Conservation (phyloP, 768 basidiomycete species). For the Phaffia australis region DNA sequence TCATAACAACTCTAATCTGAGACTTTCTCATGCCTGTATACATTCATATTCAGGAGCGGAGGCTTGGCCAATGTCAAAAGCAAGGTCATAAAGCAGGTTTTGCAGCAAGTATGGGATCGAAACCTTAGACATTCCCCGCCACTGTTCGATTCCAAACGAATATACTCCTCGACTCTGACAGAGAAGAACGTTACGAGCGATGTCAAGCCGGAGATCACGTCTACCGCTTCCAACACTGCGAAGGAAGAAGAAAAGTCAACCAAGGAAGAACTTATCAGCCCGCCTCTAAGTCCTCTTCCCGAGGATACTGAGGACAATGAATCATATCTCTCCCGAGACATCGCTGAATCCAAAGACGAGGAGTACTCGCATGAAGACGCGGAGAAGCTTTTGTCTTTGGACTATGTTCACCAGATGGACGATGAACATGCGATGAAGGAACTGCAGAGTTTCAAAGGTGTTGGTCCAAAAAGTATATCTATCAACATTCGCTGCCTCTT, state of each 20-base stretch:
- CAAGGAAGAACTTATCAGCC: background rate
- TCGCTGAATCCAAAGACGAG: background rate
- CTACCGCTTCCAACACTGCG: background rate
- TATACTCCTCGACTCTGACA: background rate
- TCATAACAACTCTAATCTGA: background rate
- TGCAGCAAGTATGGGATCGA: conserved; percentile 5
- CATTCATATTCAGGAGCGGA: conserved; percentile 7
- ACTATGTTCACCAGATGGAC: conserved; percentile 8
- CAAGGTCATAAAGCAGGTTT: conserved; percentile 16
- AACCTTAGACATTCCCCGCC: conserved; percentile 4
- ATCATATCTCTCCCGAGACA: background rate
- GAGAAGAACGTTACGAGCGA: background rate
- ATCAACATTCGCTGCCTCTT: background rate
- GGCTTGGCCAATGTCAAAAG: conserved; percentile 23
- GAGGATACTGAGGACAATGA: background rate
- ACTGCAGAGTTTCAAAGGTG: conserved; percentile 21
- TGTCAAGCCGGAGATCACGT: background rate
- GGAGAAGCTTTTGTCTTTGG: conserved; percentile 15
- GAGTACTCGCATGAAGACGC: background rate
- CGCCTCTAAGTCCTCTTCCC: background rate
- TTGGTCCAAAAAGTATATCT: conserved; percentile 20
- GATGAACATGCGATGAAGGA: conserved; percentile 23
- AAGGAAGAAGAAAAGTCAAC: background rate
- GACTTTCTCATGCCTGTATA: background rate
- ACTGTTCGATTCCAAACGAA: background rate